A percentile compares a stretch with the other conserved stretches of the same genome.
phyloP scores from a whole-genome alignment of 1,284 basidiomycete species.

The Ceratobasidium sp. region DNA sequence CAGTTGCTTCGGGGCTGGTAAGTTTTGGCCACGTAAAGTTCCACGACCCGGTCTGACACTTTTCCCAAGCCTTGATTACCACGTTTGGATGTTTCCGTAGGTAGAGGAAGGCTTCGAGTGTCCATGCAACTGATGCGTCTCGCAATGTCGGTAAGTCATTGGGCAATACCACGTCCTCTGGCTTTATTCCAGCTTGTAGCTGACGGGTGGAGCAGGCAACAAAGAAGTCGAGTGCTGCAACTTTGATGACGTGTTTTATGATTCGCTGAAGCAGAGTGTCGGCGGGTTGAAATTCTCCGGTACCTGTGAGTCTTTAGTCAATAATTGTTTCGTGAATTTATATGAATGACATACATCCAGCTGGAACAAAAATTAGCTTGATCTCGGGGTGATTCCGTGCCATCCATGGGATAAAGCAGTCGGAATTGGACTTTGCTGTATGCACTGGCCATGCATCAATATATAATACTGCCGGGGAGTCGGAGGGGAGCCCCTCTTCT shows the following conservation, averaged over 20 bases:
- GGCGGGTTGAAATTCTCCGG: conserved; percentile 11
- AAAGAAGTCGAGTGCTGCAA: conserved; percentile 10
- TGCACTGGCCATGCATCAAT: conserved; percentile 24
- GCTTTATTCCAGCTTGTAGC: background rate
- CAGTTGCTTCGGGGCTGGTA: conserved; percentile 7
- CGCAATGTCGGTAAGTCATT: conserved; percentile 22
- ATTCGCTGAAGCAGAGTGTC: conserved; percentile 6
- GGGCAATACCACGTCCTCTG: conserved; percentile 2
- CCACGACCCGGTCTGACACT: conserved; percentile 22
- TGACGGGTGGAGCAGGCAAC: background rate
- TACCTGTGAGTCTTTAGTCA: conserved; percentile 1
- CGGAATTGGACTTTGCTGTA: conserved; percentile 4
- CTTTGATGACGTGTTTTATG: conserved; percentile 19
- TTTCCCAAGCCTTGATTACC: conserved; percentile 11
- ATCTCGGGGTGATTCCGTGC: background rate
- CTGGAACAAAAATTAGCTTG: conserved; percentile 1
- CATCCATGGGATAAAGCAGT: conserved; percentile 28
- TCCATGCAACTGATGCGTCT: conserved; percentile 22
- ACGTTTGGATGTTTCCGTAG: conserved; percentile 5
- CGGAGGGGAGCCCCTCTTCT: background rate
- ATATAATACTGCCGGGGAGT: background rate
- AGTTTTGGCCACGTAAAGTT: conserved; percentile 27
- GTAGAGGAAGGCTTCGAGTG: conserved; percentile 13
- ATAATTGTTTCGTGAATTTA: too few species aligned
- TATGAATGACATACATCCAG: conserved; percentile 8